Conservation (phyloP, 441 rosid genomes). For the Macaranga tanarius region DNA sequence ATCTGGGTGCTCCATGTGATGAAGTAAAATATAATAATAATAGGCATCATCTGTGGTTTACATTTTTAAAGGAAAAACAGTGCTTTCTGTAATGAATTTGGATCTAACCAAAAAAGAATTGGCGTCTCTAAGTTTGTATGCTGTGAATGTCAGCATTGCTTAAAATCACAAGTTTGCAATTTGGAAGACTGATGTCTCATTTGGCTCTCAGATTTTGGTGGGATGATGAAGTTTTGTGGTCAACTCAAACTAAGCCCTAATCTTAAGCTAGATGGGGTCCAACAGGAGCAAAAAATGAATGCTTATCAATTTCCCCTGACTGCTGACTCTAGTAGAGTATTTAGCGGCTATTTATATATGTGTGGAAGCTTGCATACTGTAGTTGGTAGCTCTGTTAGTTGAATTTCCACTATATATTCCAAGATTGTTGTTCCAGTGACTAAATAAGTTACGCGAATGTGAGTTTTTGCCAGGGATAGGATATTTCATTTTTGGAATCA, state of each 20-base stretch:
- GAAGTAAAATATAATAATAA: background rate
- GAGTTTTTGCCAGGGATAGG: background rate
- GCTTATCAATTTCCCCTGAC: background rate
- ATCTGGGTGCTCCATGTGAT: constrained; percentile 19
- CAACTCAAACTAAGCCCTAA: too few species aligned
- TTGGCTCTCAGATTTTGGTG: background rate
- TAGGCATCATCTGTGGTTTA: background rate
- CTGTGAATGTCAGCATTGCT: background rate
- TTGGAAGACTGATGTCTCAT: background rate
- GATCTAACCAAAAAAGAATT: too few species aligned
- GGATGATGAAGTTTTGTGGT: background rate
- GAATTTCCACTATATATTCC: background rate
- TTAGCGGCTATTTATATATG: background rate
- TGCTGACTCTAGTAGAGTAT: background rate
- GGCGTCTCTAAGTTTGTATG: too few species aligned
- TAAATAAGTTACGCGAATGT: background rate
- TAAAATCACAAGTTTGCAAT: background rate
- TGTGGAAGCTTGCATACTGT: background rate
- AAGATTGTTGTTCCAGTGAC: background rate
- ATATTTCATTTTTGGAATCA: background rate
- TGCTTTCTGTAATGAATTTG: too few species aligned
- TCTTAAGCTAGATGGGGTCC: too few species aligned
- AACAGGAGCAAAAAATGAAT: too few species aligned
- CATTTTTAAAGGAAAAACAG: too few species aligned
- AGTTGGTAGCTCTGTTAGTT: background rate